These are phyloP conservation scores for Gossypium raimondii DNA, from an alignment of 345 rosid species.

Conservation along the genomic window DNA sequence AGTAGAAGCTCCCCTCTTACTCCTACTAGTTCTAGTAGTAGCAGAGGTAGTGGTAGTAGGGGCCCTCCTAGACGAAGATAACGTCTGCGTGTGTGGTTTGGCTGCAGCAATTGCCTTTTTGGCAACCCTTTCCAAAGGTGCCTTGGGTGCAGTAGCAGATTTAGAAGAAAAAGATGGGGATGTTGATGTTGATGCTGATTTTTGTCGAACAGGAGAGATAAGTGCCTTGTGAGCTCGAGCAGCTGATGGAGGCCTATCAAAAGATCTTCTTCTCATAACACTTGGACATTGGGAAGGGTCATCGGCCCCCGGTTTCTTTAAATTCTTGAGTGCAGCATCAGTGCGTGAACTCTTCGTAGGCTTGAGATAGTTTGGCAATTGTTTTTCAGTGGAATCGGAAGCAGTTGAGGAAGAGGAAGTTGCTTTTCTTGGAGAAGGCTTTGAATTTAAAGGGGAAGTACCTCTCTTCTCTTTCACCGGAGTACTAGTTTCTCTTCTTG, in stretches of 20 bases:
- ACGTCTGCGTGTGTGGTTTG: slow-evolving; percentile 27
- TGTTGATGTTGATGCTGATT: slow-evolving; percentile 17
- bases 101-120: slow-evolving; percentile 27
- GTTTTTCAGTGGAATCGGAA: slow-evolving; percentile 26
- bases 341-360: slow-evolving; percentile 53
- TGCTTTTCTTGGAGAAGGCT: slow-evolving; percentile 24
- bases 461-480: slow-evolving; percentile 36
- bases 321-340: slow-evolving; percentile 28
- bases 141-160: slow-evolving; percentile 9
- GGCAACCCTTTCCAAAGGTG: slow-evolving; percentile 29
- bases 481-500: slow-evolving; percentile 18
- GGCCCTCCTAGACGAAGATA: slow-evolving; percentile 21
- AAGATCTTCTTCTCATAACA: slow-evolving; percentile 64
- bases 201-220: slow-evolving; percentile 43
- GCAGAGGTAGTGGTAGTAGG: neutral
- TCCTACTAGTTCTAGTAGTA: slow-evolving; percentile 9
- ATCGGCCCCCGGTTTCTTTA: slow-evolving; percentile 34
- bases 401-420: slow-evolving; percentile 11
- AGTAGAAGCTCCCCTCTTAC: neutral
- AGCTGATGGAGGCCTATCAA: slow-evolving; percentile 61
- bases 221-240: slow-evolving; percentile 34
- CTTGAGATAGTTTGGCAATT: slow-evolving; percentile 53
- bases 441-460: slow-evolving; percentile 19
- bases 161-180: slow-evolving; percentile 32
- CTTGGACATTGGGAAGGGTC: slow-evolving; percentile 30